Percentiles rank a stretch among this genome's conserved stretches.
Conservation (phyloP, 148 eudicot genomes). For the Fagopyrum homotropicum region DNA sequence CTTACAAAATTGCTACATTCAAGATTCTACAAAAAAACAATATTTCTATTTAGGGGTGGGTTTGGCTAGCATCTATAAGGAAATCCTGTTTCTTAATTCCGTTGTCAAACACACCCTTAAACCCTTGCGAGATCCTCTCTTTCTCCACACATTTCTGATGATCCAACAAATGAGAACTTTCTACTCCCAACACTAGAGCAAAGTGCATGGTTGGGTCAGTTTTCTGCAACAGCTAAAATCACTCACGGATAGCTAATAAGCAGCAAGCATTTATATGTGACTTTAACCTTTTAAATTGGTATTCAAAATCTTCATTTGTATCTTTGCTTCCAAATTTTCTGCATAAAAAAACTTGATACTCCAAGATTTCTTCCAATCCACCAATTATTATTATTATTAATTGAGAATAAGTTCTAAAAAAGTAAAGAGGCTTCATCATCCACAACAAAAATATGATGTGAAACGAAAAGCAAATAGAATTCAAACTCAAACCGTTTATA, state of each 20-base stretch:
- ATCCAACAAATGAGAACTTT: background rate
- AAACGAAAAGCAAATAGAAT: background rate
- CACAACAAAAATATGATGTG: background rate
- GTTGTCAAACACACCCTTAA: too few relatives aligned
- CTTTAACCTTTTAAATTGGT: background rate
- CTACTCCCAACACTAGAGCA: background rate
- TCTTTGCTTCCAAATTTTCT: background rate
- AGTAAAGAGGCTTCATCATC: background rate
- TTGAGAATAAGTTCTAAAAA: background rate
- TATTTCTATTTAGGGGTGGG: too few relatives aligned
- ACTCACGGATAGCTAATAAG: background rate
- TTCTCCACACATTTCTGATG: background rate
- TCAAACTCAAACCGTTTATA: background rate
- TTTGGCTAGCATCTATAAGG: too few relatives aligned
- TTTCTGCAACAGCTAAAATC: background rate
- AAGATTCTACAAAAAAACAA: background rate
- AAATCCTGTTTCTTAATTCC: too few relatives aligned
- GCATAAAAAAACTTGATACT: background rate
- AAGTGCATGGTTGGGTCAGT: too few relatives aligned
- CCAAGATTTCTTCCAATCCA: background rate
- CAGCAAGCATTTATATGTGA: background rate
- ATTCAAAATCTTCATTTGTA: background rate
- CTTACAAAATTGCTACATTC: background rate
- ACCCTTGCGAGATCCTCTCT: background rate
- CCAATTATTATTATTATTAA: background rate